Conservation (phyloP, 192 early-diverging fungal species). For the Nowakowskiella sp. region DNA sequence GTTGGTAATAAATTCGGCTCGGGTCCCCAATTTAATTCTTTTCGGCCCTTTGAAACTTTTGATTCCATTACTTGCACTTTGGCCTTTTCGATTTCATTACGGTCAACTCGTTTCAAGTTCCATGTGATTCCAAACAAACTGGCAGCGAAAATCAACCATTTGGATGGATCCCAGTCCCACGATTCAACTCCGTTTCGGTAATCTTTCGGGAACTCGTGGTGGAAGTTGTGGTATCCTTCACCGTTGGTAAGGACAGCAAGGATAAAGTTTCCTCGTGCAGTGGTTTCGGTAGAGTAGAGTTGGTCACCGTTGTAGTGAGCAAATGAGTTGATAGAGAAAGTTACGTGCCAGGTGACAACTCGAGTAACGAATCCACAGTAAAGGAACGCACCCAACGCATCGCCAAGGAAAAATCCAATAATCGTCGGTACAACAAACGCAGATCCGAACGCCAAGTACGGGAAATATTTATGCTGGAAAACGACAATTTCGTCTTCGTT, state of each 20-base stretch:
- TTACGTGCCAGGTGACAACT: slow-evolving; percentile 43
- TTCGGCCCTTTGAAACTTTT: slow-evolving; percentile 1
- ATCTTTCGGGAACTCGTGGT: slow-evolving; percentile 50
- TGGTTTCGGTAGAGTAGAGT: slow-evolving; percentile 30
- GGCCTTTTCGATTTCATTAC: slow-evolving; percentile 42
- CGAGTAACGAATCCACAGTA: slow-evolving; percentile 37
- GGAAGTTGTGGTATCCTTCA: slow-evolving; percentile 55
- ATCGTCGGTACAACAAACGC: slow-evolving; percentile 23
- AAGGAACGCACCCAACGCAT: slow-evolving; percentile 48
- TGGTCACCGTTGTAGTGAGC: slow-evolving; percentile 42
- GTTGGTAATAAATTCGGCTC: slow-evolving; percentile 18
- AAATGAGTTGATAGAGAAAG: slow-evolving; percentile 51
- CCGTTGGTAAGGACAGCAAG: slow-evolving; percentile 42
- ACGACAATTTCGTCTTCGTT: slow-evolving; percentile 30
- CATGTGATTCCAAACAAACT: slow-evolving; percentile 36
- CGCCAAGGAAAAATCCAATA: slow-evolving; percentile 30
- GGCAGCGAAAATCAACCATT: slow-evolving; percentile 40
- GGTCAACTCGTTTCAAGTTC: slow-evolving; percentile 35
- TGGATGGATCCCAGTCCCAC: slow-evolving; percentile 47
- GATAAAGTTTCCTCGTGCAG: slow-evolving; percentile 36
- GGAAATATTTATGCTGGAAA: slow-evolving; percentile 41
- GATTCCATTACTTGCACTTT: slow-evolving; percentile 8
- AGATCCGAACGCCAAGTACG: slow-evolving; percentile 16
- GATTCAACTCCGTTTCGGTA: slow-evolving; percentile 47
- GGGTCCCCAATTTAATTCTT: slow-evolving; percentile 18